These are phyloP conservation scores for Quercus parvula DNA, from an alignment of 306 rosid species.

Conservation along the genomic window DNA sequence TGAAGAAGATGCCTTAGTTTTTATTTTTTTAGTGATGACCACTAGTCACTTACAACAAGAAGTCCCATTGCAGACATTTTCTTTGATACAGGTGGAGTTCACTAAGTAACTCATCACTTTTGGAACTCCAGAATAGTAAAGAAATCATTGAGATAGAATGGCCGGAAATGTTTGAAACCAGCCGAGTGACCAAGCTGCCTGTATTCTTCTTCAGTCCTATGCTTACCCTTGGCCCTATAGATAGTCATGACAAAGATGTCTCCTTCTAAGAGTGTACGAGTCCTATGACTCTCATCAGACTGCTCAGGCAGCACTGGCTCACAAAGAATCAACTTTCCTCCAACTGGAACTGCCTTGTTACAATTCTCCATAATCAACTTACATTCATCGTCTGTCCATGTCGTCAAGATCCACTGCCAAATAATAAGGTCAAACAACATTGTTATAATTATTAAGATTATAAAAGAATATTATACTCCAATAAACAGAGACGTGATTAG, in stretches of 20 bases:
- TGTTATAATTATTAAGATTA: too few species aligned
- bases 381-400: slow-evolving; percentile 89
- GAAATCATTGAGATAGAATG: slow-evolving; percentile 64
- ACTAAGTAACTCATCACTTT: slow-evolving; percentile 20
- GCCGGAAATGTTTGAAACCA: slow-evolving; percentile 57
- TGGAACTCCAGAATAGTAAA: slow-evolving; percentile 64
- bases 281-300: slow-evolving; percentile 70
- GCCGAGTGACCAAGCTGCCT: slow-evolving; percentile 47
- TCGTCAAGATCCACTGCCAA: slow-evolving; percentile 76
- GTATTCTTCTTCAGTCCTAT: slow-evolving; percentile 65
- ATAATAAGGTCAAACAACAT: neutral
- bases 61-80: neutral
- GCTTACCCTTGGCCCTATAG: slow-evolving; percentile 76
- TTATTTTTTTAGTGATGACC: too few species aligned
- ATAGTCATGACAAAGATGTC: slow-evolving; percentile 90
- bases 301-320: slow-evolving; percentile 79
- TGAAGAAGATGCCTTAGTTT: too few species aligned
- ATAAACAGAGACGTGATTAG: too few species aligned
- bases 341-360: slow-evolving; percentile 65
- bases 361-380: slow-evolving; percentile 67
- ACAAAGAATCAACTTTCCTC: slow-evolving; percentile 81
- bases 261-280: slow-evolving; percentile 66
- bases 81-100: neutral
- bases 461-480: too few species aligned
- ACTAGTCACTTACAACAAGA: too few species aligned